These are phyloP conservation scores for Coemansia sp. DNA, from an alignment of 192 early-diverging fungal species.

Conservation along the genomic window DNA sequence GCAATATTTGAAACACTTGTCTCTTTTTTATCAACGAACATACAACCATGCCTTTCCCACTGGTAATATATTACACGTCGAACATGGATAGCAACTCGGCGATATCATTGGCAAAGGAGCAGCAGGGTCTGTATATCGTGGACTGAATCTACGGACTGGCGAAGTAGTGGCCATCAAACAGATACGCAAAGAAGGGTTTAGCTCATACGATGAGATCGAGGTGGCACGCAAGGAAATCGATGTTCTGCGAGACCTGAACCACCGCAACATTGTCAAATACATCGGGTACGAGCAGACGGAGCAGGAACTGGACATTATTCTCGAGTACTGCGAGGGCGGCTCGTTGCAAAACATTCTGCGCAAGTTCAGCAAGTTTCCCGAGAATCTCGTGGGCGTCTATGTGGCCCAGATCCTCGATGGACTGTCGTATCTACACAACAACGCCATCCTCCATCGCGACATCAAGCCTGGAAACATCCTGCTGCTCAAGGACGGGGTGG, in stretches of 20 bases:
- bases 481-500: constrained; percentile 66
- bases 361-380: constrained; percentile 73
- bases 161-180: constrained; percentile 75
- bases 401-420: constrained; percentile 62
- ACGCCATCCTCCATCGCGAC: constrained; percentile 61
- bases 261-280: constrained; percentile 69
- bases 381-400: constrained; percentile 71
- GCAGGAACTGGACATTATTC: constrained; percentile 76
- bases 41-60: neutral
- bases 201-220: constrained; percentile 64
- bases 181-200: constrained; percentile 59
- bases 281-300: constrained; percentile 75
- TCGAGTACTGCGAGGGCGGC: constrained; percentile 80
- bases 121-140: constrained; percentile 71
- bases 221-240: constrained; percentile 77
- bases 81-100: constrained; percentile 59
- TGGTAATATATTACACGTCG: neutral
- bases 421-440: constrained; percentile 56
- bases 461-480: constrained; percentile 70
- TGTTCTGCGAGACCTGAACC: constrained; percentile 74
- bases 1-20: neutral
- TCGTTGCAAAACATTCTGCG: constrained; percentile 69
- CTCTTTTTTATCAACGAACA: too few relatives aligned
- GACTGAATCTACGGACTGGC: constrained; percentile 65
- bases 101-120: constrained; percentile 75